Percentiles rank a stretch among this genome's conserved stretches.
Conservation (phyloP, 768 basidiomycete genomes). For the Daedalea quercina region DNA sequence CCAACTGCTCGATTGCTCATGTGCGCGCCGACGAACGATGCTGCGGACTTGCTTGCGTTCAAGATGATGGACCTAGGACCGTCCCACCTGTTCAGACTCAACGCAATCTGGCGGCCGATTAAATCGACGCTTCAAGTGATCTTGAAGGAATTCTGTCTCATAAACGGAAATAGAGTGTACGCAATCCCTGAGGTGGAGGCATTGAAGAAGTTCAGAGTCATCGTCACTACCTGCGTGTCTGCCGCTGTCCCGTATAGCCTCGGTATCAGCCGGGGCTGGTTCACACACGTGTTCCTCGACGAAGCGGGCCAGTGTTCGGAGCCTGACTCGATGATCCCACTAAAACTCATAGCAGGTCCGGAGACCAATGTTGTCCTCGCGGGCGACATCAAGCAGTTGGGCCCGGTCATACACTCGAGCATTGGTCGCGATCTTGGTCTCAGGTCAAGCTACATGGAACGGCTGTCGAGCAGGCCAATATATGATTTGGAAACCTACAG, state of each 20-base stretch:
- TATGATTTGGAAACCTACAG: conserved; percentile 19
- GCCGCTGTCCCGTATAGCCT: conserved; percentile 41
- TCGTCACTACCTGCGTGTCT: conserved; percentile 53
- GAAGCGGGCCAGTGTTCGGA: conserved; percentile 61
- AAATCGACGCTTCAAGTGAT: conserved; percentile 21
- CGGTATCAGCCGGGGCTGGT: conserved; percentile 48
- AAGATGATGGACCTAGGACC: conserved; percentile 18
- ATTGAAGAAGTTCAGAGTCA: conserved; percentile 38
- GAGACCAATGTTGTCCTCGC: conserved; percentile 30
- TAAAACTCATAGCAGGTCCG: conserved; percentile 23
- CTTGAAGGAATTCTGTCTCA: conserved; percentile 30
- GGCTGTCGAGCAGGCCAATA: conserved; percentile 23
- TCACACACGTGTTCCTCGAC: conserved; percentile 56
- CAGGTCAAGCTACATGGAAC: conserved; percentile 15
- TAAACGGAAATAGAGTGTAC: conserved; percentile 13
- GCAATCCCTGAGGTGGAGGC: conserved; percentile 34
- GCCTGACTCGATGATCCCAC: conserved; percentile 45
- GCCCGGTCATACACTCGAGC: conserved; percentile 28
- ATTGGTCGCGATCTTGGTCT: conserved; percentile 22
- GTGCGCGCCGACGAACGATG: conserved; percentile 31
- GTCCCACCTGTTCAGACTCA: conserved; percentile 43
- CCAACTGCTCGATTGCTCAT: conserved; percentile 21
- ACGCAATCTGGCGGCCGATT: conserved; percentile 37
- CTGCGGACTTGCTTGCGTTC: conserved; percentile 26
- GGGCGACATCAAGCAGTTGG: conserved; percentile 31